Evolutionary conservation across 1,284 basidiomycete genomes (phyloP), one percentile per base, ranked within the genome.

Genomic region (Cryptococcus maquisensis): DNA sequence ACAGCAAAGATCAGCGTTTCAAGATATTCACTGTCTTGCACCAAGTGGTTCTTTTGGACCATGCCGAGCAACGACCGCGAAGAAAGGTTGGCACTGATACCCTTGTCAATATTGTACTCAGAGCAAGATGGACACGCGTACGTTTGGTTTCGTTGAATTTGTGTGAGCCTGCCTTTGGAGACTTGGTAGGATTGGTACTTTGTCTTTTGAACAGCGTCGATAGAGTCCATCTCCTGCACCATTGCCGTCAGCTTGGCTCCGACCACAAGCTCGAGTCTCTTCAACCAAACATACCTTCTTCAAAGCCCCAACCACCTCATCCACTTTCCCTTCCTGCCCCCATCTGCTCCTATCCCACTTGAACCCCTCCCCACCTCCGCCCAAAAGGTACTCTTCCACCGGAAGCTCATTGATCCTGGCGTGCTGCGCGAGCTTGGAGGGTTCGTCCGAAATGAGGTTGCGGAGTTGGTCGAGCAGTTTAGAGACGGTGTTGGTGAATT

Each of bases 401-500:
- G 80, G 81, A 56, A 83, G 80, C 68, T 96, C 92, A 65, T 96
- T 88, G 21, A 98, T 85, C 38, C 73, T 61, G 2, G 73, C 71
- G 70, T 97, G 91, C 71, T 92, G 89, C 20, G 82, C 78, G 36
- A 97, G 82, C 73, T 91, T 91, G 41, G 81, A 71, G 10, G 87
- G 83, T 69, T 96, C 91, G 65, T 96, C 93, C 70, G 92, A 93
- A 51, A 95, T 78, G 51, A 98, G 82, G 61, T 87, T 90, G 46
- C 93, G 88, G 48, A 98, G 82, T 0, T 92, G 94, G 69, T 98
- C 96, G 56, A 98, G 90, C 23, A 88, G 87, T 81, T 97, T 98
- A 58, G 88, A 88, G 56, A 95, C 87, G 12, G 86, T 85, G 21
- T 83, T 79, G 3, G 90, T 97, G 79, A 96, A 93, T 78, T 83